Base-by-base conservation (phyloP, 805 yeast species). In the Wickerhamomyces ciferrii region DNA sequence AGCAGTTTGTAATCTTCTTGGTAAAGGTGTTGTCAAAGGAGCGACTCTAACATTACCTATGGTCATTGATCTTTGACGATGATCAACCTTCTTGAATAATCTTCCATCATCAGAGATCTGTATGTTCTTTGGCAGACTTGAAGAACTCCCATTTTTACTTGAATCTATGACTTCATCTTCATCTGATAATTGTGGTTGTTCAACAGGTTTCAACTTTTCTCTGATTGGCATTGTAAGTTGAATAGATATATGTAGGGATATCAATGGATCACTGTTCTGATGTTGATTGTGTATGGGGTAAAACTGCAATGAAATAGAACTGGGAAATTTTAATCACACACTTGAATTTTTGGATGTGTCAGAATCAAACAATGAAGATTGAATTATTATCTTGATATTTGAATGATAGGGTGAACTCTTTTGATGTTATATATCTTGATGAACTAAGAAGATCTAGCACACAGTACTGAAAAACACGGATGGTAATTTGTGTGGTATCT, bases 1-100 rank as follows among this genome's bases (percentile, higher is more conserved):
- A 4, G 83, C 56, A 0, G 92, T 87, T 53, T 89, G 84, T 17
- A 81, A 56, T 42, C 96, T 66, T 50, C 83, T 70, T 24, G 65
- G 57, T 43, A 76, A 53, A 1, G 92, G 87, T 3, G 82, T 76
- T 17, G 63, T 67, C 43, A 72, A 66, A 6, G 84, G 87, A 3
- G 85, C 85, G 56, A 77, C 56, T 27, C 41, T 45, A 1, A 47
- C 17, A 7, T 2, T 39, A 41, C 40, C 27, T 6, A 24, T 27
- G 5, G 23, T 60, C 52, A 69, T 74, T 44, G 72, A 73, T 20
- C 69, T 53, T 54, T 66, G 71, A 19, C 32, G 18, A 9, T 35
- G 38, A 15, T 34, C 37, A 34, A 17, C 21, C 10, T 15, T 18
- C 17, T 34, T 34, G 21, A 37, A 37, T 11, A 20, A 3, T 15